phyloP scores from a whole-genome alignment of 805 yeast genomes.

The Grigorovia transvaalensis region DNA sequence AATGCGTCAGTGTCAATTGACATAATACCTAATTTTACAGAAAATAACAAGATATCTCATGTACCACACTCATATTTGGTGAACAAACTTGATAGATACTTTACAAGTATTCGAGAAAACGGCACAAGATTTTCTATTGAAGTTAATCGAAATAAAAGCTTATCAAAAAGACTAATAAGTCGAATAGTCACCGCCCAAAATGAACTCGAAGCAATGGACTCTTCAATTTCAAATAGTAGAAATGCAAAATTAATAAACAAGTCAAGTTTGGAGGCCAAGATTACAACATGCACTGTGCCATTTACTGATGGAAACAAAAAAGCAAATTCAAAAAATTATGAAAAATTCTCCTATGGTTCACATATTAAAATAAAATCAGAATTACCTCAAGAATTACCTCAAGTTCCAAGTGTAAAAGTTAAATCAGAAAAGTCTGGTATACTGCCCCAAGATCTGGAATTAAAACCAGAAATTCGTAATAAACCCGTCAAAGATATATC shows the following conservation, averaged over 20 bases:
- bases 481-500: too few relatives aligned
- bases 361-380: too few relatives aligned
- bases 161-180: conserved; percentile 14
- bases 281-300: too few relatives aligned
- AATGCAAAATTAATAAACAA: background rate
- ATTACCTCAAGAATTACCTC: too few relatives aligned
- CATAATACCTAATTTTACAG: conserved; percentile 14
- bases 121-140: conserved; percentile 14
- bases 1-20: conserved; percentile 16
- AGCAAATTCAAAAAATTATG: too few relatives aligned
- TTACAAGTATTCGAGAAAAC: conserved; percentile 8
- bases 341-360: too few relatives aligned
- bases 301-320: too few relatives aligned
- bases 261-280: too few relatives aligned
- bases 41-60: conserved; percentile 3
- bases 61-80: conserved; percentile 15
- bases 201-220: background rate
- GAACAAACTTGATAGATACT: conserved; percentile 7
- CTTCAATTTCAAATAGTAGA: background rate
- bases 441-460: too few relatives aligned
- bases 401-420: too few relatives aligned
- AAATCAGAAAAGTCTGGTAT: too few relatives aligned
- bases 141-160: conserved; percentile 21
- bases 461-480: too few relatives aligned
- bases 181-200: conserved; percentile 4